phyloP scores from a whole-genome alignment of 2,329 filamentous ascomycete genomes.

The Simplicillium aogashimaense region DNA sequence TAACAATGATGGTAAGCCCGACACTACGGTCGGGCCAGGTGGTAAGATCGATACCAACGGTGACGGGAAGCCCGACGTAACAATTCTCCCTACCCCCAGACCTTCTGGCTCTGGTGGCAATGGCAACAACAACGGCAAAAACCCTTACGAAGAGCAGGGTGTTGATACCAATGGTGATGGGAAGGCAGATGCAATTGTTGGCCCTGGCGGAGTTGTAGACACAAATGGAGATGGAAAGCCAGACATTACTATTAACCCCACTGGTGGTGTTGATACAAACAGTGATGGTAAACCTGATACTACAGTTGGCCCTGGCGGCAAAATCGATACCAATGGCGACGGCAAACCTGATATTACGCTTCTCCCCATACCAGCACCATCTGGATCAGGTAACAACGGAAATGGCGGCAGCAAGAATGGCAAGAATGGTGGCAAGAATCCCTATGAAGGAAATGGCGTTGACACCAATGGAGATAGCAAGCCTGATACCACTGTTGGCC shows the following conservation, averaged over 20 bases:
- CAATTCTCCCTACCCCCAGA: background rate
- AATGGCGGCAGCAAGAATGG: background rate
- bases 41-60: background rate
- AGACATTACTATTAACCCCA: background rate
- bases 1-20: conserved; percentile 2
- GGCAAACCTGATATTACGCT: background rate
- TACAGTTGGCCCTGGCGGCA: background rate
- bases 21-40: background rate
- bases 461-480: background rate
- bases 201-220: too few species aligned
- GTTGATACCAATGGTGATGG: background rate
- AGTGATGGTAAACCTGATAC: background rate
- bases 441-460: background rate
- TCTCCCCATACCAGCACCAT: too few species aligned
- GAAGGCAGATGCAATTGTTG: background rate
- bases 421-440: too few species aligned
- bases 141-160: too few species aligned
- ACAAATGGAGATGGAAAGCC: conserved; percentile 1
- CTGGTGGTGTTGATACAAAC: too few species aligned
- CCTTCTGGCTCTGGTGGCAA: too few species aligned
- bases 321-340: conserved; percentile 1
- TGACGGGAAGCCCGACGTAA: background rate
- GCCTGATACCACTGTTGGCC: background rate
- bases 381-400: background rate
- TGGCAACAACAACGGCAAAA: background rate